Conservation (phyloP, 805 yeast species). For the Candida nitratophila region DNA sequence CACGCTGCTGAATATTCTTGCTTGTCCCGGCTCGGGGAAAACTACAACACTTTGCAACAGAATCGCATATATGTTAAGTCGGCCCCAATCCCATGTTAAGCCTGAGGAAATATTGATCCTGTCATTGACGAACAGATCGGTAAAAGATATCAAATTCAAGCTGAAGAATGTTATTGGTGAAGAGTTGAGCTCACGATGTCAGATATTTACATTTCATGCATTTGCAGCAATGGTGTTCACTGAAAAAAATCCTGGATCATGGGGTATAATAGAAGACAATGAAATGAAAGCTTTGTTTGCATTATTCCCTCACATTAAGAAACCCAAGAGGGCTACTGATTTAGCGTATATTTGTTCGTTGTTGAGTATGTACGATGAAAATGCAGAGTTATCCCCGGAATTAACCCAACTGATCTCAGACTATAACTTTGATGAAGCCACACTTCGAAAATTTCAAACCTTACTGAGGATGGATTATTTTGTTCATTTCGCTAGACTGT, state of each 20-base stretch:
- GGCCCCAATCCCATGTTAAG: constrained; percentile 18
- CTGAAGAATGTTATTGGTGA: constrained; percentile 27
- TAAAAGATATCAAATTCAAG: constrained; percentile 34
- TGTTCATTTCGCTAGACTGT: constrained; percentile 4
- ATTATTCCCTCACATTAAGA: background rate
- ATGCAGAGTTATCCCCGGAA: too few relatives aligned
- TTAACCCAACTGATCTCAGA: too few relatives aligned
- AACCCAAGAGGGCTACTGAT: constrained; percentile 1
- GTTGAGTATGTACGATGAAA: too few relatives aligned
- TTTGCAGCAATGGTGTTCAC: constrained; percentile 46
- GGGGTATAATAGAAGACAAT: constrained; percentile 44
- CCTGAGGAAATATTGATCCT: constrained; percentile 56
- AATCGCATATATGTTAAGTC: constrained; percentile 37
- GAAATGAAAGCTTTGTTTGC: constrained; percentile 11
- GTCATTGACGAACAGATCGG: constrained; percentile 66
- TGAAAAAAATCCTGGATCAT: constrained; percentile 22
- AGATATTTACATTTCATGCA: constrained; percentile 57
- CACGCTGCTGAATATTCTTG: constrained; percentile 42
- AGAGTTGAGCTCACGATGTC: constrained; percentile 26
- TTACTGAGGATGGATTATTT: too few relatives aligned
- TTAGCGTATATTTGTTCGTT: background rate
- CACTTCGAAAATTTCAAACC: too few relatives aligned
- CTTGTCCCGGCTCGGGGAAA: constrained; percentile 77
- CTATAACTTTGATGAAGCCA: too few relatives aligned
- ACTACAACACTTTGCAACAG: constrained; percentile 52